These are phyloP conservation scores for Botrytis paeoniae DNA, from an alignment of 2,329 filamentous ascomycete genomes.

Conservation along the genomic window DNA sequence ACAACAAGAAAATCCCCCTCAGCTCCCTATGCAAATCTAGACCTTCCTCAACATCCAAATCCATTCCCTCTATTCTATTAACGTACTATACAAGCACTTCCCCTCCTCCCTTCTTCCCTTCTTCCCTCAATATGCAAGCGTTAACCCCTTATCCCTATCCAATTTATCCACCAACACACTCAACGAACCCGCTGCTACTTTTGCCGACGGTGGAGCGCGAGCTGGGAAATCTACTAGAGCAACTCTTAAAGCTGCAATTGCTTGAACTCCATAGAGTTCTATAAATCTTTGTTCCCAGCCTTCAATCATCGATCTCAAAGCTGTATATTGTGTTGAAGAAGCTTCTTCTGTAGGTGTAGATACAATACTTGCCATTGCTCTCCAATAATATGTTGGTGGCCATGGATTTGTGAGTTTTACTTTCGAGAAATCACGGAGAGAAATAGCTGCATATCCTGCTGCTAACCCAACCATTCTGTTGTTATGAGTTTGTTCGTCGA, in stretches of 20 bases:
- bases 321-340: conserved; percentile 69
- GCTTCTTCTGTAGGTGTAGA: conserved; percentile 67
- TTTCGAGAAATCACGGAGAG: conserved; percentile 76
- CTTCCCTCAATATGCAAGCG: background rate
- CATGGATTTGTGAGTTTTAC: conserved; percentile 67
- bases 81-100: background rate
- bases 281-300: conserved; percentile 74
- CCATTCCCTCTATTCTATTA: background rate
- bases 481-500: conserved; percentile 69
- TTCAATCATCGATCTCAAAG: conserved; percentile 69
- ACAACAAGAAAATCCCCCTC: background rate
- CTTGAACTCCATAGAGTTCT: conserved; percentile 75
- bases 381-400: conserved; percentile 81
- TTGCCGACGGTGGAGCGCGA: conserved; percentile 6
- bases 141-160: conserved; percentile 19
- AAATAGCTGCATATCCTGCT: conserved; percentile 78
- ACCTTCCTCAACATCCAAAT: background rate
- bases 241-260: conserved; percentile 64
- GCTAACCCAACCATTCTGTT: conserved; percentile 82
- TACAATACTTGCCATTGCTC: conserved; percentile 68
- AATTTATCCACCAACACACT: conserved; percentile 21
- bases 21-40: background rate
- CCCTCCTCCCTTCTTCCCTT: background rate
- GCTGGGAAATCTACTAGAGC: conserved; percentile 74
- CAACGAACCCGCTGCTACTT: conserved; percentile 14